Percentiles rank a stretch among this genome's conserved stretches.
Conservation (phyloP, 495 filamentous ascomycete genomes). For the Annulohypoxylon stygium region DNA sequence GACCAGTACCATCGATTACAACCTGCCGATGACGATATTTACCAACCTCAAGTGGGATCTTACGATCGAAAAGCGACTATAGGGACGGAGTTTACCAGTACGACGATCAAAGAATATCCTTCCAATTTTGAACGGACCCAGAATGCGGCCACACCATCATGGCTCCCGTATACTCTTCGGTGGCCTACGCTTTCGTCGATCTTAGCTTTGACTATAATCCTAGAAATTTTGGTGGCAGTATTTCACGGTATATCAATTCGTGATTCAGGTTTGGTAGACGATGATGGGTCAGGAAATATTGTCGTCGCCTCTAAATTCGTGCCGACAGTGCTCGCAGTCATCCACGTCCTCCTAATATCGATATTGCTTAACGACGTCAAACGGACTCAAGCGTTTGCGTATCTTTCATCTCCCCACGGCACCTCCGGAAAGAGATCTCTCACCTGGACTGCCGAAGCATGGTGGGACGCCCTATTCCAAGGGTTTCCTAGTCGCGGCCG, state of each 20-base stretch:
- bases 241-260: conserved; percentile 31
- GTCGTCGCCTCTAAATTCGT: conserved; percentile 54
- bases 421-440: conserved; percentile 46
- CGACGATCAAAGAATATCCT: conserved; percentile 5
- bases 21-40: conserved; percentile 1
- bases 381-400: conserved; percentile 54
- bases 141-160: conserved; percentile 15
- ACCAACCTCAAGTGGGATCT: background rate
- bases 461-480: conserved; percentile 49
- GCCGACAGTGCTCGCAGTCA: conserved; percentile 53
- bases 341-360: conserved; percentile 50
- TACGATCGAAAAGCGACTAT: background rate
- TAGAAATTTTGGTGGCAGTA: conserved; percentile 38
- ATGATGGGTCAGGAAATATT: conserved; percentile 48
- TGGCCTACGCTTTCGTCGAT: conserved; percentile 36
- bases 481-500: conserved; percentile 41
- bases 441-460: conserved; percentile 41
- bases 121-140: background rate
- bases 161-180: conserved; percentile 43
- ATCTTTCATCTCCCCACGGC: conserved; percentile 50
- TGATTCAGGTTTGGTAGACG: conserved; percentile 49
- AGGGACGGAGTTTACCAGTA: background rate
- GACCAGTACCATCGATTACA: background rate
- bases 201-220: conserved; percentile 36
- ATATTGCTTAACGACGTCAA: conserved; percentile 51